A percentile compares a stretch with the other conserved stretches of the same genome.
These are phyloP conservation scores for Gyromitra esculenta DNA, from an alignment of 2,329 filamentous ascomycete genomes.

Conservation along the genomic window DNA sequence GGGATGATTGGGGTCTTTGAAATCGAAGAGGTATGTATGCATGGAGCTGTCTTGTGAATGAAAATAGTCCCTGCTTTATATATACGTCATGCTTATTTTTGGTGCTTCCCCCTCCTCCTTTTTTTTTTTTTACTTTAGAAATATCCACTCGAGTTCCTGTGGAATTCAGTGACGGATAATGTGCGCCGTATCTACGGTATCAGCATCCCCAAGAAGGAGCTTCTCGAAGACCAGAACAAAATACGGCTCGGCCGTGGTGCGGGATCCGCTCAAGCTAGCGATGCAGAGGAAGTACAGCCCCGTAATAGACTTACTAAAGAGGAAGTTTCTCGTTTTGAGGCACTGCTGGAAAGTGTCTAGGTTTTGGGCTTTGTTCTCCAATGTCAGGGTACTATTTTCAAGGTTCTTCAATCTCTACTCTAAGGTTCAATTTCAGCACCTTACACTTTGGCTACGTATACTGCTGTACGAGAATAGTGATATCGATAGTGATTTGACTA, in stretches of 20 bases:
- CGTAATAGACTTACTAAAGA: background rate
- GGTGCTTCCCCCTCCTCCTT: too few species aligned
- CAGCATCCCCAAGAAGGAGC: constrained; percentile 95
- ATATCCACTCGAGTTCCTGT: constrained; percentile 80
- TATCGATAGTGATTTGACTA: too few species aligned
- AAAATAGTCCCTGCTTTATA: too few species aligned
- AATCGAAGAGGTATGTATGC: constrained; percentile 74
- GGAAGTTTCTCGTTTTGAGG: background rate
- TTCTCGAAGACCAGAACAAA: constrained; percentile 89
- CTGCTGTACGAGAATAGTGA: too few species aligned
- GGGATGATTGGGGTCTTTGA: constrained; percentile 93
- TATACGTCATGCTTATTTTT: too few species aligned
- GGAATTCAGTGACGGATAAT: constrained; percentile 91
- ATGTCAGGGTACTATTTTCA: too few species aligned
- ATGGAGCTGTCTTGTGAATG: too few species aligned
- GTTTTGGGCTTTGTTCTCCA: background rate
- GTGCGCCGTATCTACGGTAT: constrained; percentile 96
- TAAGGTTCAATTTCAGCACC: too few species aligned
- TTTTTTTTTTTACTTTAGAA: constrained; percentile 62
- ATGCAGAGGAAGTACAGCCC: background rate
- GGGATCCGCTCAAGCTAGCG: background rate
- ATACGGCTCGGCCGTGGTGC: constrained; percentile 79
- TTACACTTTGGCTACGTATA: too few species aligned
- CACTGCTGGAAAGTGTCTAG: background rate
- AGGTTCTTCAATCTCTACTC: too few species aligned